Conservation (phyloP, 441 rosid species). For the Omphalea diandra region DNA sequence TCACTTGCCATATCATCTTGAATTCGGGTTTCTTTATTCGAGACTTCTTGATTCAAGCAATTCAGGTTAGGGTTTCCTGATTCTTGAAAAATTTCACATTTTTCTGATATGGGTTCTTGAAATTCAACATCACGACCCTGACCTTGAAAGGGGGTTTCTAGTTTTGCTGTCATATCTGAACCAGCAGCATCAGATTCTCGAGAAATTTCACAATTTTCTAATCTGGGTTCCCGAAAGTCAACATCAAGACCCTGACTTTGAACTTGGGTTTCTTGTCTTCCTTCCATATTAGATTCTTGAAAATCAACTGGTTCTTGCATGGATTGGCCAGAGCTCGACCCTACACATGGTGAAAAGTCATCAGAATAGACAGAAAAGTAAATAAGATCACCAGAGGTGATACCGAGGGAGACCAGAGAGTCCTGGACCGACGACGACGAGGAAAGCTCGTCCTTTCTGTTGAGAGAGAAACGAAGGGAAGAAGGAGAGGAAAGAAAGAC, state of each 20-base stretch:
- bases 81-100: constrained; percentile 1
- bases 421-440: constrained; percentile 42
- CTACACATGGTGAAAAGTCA: constrained; percentile 17
- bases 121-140: neutral
- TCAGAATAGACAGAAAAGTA: constrained; percentile 43
- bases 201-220: neutral
- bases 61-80: neutral
- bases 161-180: neutral
- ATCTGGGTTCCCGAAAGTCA: neutral
- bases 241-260: neutral
- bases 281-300: neutral
- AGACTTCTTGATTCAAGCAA: neutral
- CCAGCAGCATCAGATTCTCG: neutral
- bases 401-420: constrained; percentile 55
- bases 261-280: neutral
- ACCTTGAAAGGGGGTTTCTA: neutral
- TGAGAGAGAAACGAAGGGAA: constrained; percentile 59
- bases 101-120: neutral
- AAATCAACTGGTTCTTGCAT: neutral
- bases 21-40: neutral
- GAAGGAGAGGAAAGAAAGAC: constrained; percentile 23
- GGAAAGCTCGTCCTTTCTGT: constrained; percentile 55
- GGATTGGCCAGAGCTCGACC: neutral
- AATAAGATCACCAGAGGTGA: constrained; percentile 67
- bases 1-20: neutral